Evolutionary conservation across 164 flowering plant species (phyloP).

Genomic region (Vitis rotundifolia): DNA sequence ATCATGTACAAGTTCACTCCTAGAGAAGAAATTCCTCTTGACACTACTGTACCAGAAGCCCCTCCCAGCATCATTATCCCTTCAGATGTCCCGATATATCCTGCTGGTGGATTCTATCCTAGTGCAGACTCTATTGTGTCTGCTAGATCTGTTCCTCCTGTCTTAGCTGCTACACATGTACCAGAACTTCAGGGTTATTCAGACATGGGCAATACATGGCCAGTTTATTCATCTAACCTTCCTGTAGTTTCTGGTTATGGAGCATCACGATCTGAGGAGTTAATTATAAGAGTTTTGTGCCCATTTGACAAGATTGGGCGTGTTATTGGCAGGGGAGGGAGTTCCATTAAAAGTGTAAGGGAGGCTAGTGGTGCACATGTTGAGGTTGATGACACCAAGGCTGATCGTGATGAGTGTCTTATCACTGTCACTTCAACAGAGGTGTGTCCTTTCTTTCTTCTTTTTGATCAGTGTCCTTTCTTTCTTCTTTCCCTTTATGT

Average conservation of each 20-base stretch:
- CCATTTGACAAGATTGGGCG: constrained; percentile 88
- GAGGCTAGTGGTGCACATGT: constrained; percentile 88
- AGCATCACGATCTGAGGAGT: constrained; percentile 63
- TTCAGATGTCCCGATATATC: constrained; percentile 80
- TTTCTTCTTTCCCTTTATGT: too few relatives aligned
- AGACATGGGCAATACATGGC: constrained; percentile 71
- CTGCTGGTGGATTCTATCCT: constrained; percentile 70
- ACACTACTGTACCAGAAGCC: constrained; percentile 58
- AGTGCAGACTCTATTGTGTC: constrained; percentile 56
- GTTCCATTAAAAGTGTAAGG: constrained; percentile 77
- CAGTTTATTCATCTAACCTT: constrained; percentile 65
- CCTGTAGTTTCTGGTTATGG: constrained; percentile 72
- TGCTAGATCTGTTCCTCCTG: constrained; percentile 62
- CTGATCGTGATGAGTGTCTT: constrained; percentile 62
- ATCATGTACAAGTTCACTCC: constrained; percentile 90
- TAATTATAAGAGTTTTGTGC: constrained; percentile 68
- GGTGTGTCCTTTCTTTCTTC: constrained; percentile 36
- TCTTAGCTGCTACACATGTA: constrained; percentile 51
- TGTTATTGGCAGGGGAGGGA: constrained; percentile 92
- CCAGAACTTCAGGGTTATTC: constrained; percentile 64
- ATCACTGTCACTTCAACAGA: constrained; percentile 73
- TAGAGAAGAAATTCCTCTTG: constrained; percentile 84
- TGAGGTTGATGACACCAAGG: constrained; percentile 83
- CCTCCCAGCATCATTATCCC: constrained; percentile 89
- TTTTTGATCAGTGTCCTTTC: not conserved